Conservation (phyloP, 1,284 basidiomycete species). For the Heliocybe sulcata region DNA sequence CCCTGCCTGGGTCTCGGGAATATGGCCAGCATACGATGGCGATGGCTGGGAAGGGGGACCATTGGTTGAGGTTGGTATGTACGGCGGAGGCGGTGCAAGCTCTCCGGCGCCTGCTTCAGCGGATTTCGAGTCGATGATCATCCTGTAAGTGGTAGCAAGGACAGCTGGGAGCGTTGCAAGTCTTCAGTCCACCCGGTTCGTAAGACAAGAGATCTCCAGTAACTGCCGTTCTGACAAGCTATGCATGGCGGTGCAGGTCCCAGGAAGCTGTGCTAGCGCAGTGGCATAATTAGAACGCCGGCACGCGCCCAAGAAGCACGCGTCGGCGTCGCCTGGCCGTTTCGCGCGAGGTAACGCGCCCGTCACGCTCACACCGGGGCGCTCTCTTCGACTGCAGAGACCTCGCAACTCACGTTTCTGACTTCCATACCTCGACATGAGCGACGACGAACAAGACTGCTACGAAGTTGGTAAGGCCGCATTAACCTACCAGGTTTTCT, state of each 20-base stretch:
- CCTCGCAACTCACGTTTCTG: background rate
- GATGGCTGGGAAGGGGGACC: background rate
- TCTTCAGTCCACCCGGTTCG: background rate
- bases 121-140: background rate
- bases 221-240: background rate
- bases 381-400: background rate
- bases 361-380: slow-evolving; percentile 2
- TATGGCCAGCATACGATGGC: background rate
- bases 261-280: background rate
- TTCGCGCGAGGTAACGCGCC: background rate
- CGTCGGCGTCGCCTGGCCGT: background rate
- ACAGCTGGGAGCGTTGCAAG: no score
- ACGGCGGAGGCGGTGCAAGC: background rate
- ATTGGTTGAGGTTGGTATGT: background rate
- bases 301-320: background rate
- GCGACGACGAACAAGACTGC: slow-evolving; percentile 26
- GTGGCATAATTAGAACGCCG: background rate
- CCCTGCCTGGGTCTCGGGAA: no score
- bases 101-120: background rate
- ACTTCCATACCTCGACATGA: slow-evolving; percentile 17
- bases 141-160: no score
- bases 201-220: background rate
- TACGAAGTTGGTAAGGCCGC: slow-evolving; percentile 64
- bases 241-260: background rate
- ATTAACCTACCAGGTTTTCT: background rate